Percentiles rank a stretch among this genome's conserved stretches.
phyloP scores from a whole-genome alignment of 371 early-diverging fungal genomes.

The Caulochytrium protostelioides region DNA sequence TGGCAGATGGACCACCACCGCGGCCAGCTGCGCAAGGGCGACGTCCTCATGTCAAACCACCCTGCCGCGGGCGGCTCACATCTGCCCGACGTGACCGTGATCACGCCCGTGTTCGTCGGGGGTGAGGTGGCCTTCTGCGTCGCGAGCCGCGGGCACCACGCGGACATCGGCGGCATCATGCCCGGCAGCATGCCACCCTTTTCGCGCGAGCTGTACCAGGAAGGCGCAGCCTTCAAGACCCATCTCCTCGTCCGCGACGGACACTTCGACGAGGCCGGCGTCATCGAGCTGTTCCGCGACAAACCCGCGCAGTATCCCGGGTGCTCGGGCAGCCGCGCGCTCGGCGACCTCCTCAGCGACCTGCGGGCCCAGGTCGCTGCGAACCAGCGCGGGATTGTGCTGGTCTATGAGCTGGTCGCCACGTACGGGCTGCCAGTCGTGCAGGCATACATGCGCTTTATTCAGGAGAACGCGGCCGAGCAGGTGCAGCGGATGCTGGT shows the following conservation, averaged over 20 bases:
- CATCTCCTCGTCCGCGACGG: slow-evolving; percentile 68
- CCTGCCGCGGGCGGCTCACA: slow-evolving; percentile 91
- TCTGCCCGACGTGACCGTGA: slow-evolving; percentile 62
- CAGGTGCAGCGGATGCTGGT: neutral
- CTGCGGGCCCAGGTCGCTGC: slow-evolving; percentile 54
- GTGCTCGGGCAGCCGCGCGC: slow-evolving; percentile 51
- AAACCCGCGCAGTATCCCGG: slow-evolving; percentile 66
- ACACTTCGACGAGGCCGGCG: slow-evolving; percentile 50
- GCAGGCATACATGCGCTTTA: slow-evolving; percentile 70
- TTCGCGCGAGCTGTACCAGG: slow-evolving; percentile 47
- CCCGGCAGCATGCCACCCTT: slow-evolving; percentile 24
- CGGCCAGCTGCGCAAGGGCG: slow-evolving; percentile 46
- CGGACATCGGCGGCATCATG: slow-evolving; percentile 56
- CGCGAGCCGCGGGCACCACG: slow-evolving; percentile 87
- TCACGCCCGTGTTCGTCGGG: slow-evolving; percentile 80
- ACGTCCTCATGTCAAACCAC: slow-evolving; percentile 86
- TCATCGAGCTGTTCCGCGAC: slow-evolving; percentile 44
- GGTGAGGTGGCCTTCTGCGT: slow-evolving; percentile 70
- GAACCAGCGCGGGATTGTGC: slow-evolving; percentile 73
- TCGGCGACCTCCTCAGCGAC: neutral
- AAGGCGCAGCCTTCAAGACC: slow-evolving; percentile 76
- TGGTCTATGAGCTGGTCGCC: slow-evolving; percentile 53
- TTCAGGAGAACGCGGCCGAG: slow-evolving; percentile 4
- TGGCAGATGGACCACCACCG: slow-evolving; percentile 50
- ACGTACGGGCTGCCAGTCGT: slow-evolving; percentile 69